Base-by-base conservation (phyloP, 805 yeast species). In the Citeromyces nyonsensis region DNA sequence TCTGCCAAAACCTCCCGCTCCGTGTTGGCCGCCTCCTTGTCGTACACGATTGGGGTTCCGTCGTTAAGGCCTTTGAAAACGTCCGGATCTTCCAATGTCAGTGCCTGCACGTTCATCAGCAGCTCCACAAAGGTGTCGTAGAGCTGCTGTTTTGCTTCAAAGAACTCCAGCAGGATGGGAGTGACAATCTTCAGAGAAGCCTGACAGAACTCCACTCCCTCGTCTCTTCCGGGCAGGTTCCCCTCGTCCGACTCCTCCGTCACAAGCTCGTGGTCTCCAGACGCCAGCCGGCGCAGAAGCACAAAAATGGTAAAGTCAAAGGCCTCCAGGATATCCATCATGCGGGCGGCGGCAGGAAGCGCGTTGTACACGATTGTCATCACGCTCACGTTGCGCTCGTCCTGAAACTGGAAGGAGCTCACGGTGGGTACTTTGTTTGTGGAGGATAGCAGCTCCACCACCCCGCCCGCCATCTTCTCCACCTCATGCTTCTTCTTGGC, bases 71-170 rank as follows among this genome's bases (percentile, higher is more conserved):
- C 69, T 32, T 63, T 61, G 51, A 81, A 81, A 2, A 74, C 76
- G 36, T 78, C 84, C 1, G 91, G 84, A 45, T 81, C 93, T 20
- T 65, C 69, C 8, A 80, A 51, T 0, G 91, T 77, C 8, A 81
- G 52, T 9, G 72, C 60, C 46, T 82, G 94, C 0, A 80, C 63
- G 30, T 74, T 70, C 64, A 81, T 66, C 8, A 82, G 59, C 5
- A 79, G 59, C 20, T 64, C 63, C 3, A 73, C 57, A 24, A 75
- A 57, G 4, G 63, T 47, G 40, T 77, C 71, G 48, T 83, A 86
- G 15, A 81, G 48, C 6, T 66, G 63, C 47, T 84, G 95, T 43
- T 84, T 85, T 30, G 67, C 56, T 38, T 76, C 78, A 44, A 75
- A 69, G 46, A 80, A 84, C 32, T 81, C 93, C n/a, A 76, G 58